Evolutionary conservation across 208 protist species (phyloP).

Genomic region (Endotrypanum monterogeii): DNA sequence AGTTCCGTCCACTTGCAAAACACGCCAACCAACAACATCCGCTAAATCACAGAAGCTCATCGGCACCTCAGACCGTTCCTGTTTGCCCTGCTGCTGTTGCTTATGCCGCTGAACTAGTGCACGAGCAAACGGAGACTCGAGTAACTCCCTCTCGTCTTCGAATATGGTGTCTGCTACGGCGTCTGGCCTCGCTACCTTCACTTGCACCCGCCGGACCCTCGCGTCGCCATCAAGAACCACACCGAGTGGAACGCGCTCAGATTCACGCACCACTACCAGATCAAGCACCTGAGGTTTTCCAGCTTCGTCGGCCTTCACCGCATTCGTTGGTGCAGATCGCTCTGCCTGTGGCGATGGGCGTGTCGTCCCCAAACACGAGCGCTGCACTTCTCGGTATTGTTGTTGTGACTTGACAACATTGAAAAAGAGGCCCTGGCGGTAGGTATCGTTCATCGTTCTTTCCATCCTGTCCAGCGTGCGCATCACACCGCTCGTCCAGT

Average conservation of each 20-base stretch:
- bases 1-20: conserved; percentile 33
- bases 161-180: background rate
- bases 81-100: background rate
- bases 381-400: conserved; percentile 10
- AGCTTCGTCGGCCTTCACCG: background rate
- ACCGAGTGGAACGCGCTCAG: conserved; percentile 30
- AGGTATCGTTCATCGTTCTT: conserved; percentile 43
- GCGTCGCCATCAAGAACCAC: conserved; percentile 44
- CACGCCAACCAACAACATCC: conserved; percentile 35
- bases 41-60: conserved; percentile 1
- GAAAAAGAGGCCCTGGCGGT: conserved; percentile 47
- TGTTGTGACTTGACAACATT: conserved; percentile 37
- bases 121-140: conserved; percentile 29
- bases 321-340: background rate
- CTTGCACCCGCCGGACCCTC: conserved; percentile 23
- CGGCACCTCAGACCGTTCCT: no score
- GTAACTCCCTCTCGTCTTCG: conserved; percentile 4
- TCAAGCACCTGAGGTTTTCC: background rate
- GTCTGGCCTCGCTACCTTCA: conserved; percentile 7
- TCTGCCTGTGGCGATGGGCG: background rate
- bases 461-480: conserved; percentile 55
- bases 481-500: conserved; percentile 21
- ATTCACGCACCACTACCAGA: conserved; percentile 28
- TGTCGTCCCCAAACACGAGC: background rate
- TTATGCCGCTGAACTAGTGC: conserved; percentile 6